Percentiles rank a stretch among this genome's conserved stretches.
Evolutionary conservation across 768 basidiomycete genomes (phyloP).

Genomic region (Jaapia argillacea): DNA sequence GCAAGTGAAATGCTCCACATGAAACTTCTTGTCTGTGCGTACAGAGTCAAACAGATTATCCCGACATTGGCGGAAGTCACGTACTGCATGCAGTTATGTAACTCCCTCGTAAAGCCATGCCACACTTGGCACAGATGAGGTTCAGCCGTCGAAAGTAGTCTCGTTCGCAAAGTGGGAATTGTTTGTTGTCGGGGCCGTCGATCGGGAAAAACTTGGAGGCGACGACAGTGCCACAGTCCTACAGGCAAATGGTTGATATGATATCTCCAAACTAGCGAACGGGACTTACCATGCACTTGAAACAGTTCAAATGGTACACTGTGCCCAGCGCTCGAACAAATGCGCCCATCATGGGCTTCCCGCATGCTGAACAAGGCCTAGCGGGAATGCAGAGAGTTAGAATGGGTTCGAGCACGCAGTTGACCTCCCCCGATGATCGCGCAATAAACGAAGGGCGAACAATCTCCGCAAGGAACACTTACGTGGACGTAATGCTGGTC

Average conservation of each 20-base stretch:
- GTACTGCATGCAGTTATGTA: conserved; percentile 99
- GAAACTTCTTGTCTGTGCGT: conserved; percentile 91
- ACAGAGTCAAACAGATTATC: conserved; percentile 1
- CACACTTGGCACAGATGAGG: conserved; percentile 94
- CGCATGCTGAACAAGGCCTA: conserved; percentile 71
- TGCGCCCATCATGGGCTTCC: conserved; percentile 82
- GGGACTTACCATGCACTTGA: conserved; percentile 84
- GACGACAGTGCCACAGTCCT: conserved; percentile 96
- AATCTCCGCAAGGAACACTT: too few species aligned
- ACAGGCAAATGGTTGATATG: conserved; percentile 7
- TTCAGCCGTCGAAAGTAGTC: conserved; percentile 96
- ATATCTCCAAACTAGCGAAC: conserved; percentile 5
- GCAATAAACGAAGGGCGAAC: conserved; percentile 2
- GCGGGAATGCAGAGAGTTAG: conserved; percentile 1
- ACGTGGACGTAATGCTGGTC: conserved; percentile 48
- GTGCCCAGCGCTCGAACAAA: conserved; percentile 93
- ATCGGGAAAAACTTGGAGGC: conserved; percentile 99
- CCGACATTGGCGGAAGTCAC: conserved; percentile 19
- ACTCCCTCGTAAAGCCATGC: conserved; percentile 87
- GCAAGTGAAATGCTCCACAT: conserved; percentile 99
- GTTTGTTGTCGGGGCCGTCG: conserved; percentile 81
- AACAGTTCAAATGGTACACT: conserved; percentile 95
- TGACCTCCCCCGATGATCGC: neutral
- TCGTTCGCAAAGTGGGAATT: conserved; percentile 93
- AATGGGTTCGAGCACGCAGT: neutral